phyloP scores from a whole-genome alignment of 2,329 filamentous ascomycete genomes.

The Pseudopithomyces chartarum region DNA sequence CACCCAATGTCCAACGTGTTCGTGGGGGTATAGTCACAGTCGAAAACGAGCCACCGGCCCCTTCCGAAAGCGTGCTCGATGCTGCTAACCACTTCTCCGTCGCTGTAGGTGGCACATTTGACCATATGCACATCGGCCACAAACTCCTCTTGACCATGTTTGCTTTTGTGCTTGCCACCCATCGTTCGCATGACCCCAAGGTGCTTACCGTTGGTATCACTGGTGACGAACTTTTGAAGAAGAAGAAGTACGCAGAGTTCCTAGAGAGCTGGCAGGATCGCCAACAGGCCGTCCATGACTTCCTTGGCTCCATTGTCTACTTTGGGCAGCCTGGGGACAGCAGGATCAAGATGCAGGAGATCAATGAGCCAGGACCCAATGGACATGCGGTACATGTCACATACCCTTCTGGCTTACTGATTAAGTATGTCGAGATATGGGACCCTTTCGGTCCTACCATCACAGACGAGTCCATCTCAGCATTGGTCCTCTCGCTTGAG shows the following conservation, averaged over 20 bases:
- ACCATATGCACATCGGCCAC: conserved; percentile 93
- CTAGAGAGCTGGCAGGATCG: conserved; percentile 81
- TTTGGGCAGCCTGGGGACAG: conserved; percentile 56
- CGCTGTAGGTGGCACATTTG: conserved; percentile 91
- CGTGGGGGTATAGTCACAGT: conserved; percentile 42
- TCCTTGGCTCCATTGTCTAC: conserved; percentile 68
- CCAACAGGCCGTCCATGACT: conserved; percentile 70
- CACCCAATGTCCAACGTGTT: conserved; percentile 38
- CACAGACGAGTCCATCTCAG: conserved; percentile 76
- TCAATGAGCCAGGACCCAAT: conserved; percentile 53
- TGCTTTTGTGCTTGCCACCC: conserved; percentile 66
- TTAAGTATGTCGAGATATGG: conserved; percentile 83
- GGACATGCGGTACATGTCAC: conserved; percentile 60
- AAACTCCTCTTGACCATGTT: conserved; percentile 95
- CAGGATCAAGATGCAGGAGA: conserved; percentile 51
- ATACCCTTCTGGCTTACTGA: conserved; percentile 66
- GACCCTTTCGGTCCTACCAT: conserved; percentile 92
- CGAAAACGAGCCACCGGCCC: conserved; percentile 9
- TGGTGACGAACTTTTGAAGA: conserved; percentile 80
- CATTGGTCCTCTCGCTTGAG: conserved; percentile 85
- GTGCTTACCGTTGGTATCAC: conserved; percentile 84
- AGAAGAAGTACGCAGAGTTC: conserved; percentile 84
- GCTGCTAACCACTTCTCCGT: conserved; percentile 63
- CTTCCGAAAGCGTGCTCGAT: conserved; percentile 3
- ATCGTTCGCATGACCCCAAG: conserved; percentile 41